Base-by-base conservation (phyloP, 2,329 filamentous ascomycete species). In the Aspergillus fructus region DNA sequence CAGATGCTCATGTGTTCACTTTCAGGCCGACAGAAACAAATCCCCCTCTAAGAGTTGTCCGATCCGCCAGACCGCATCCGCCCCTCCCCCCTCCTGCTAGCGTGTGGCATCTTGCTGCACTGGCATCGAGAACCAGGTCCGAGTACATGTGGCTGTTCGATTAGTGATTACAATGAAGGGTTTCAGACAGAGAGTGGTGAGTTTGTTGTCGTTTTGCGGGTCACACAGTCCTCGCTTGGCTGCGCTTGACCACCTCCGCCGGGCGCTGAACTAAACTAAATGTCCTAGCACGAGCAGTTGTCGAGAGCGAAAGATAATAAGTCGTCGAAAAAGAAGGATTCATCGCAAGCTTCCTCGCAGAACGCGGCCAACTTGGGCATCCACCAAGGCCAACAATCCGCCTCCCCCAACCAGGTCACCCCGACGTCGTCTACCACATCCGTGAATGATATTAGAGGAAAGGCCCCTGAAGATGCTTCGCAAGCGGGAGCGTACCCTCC, bases 171-270 rank as follows among this genome's bases (percentile, higher is more conserved):
- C 84, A 79, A 97, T 97, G 93, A 97, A 96, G 83, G 90, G 91
- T 76, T 96, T 97, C 79, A 90, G 92, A 80, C 91, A 96, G 83
- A 91, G 90, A 89, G 92, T 97, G 83, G 92, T 96, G 86, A 84
- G 90, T 86, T 64, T 60, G 53, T 51, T 53, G 34, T 30, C 27
- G 9, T 30, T 30, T 33, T 47, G 45, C 45, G 24, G 45, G 45
- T 19, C 45, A 24, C 24, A 49, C 13, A 39, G 40, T 48, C 58
- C 34, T 62, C 61, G 60, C 59, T 53, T 60, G 63, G 30, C 47
- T 46, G 41, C 42, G 34, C 63, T 64, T 66, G 67, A 64, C 60
- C 57, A 66, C 69, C 68, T 9, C 61, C 55, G 59, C 41, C 15
- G 30, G 19, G 21, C 43, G 24, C 50, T 46, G 40, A 49, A 37